A percentile compares a stretch with the other conserved stretches of the same genome.
Conservation (phyloP, 2,329 filamentous ascomycete genomes). For the Talaromyces sp. region DNA sequence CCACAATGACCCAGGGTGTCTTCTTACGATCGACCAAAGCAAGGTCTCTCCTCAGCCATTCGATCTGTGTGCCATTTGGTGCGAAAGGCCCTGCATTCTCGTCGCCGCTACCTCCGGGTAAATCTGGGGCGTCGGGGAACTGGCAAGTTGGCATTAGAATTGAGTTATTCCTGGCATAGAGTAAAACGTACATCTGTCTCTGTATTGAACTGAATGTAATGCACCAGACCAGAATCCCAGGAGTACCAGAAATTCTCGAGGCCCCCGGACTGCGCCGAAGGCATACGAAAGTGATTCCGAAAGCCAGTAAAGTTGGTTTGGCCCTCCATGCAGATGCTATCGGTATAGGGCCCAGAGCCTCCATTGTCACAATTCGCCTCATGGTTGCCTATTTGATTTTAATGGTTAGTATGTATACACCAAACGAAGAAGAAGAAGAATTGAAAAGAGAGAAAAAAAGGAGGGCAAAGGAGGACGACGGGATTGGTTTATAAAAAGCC, state of each 20-base stretch:
- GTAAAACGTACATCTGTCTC: constrained; percentile 10
- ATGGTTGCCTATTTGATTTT: constrained; percentile 5
- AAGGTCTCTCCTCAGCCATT: constrained; percentile 10
- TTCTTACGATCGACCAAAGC: constrained; percentile 9
- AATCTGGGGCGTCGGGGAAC: constrained; percentile 10
- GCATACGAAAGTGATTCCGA: constrained; percentile 27
- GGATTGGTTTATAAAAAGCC: not conserved
- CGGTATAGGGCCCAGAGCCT: constrained; percentile 21
- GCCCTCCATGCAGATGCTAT: constrained; percentile 22
- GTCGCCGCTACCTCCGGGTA: not conserved
- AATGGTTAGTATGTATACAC: not conserved
- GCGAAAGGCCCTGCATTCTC: constrained; percentile 10
- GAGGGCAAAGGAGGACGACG: too few relatives aligned
- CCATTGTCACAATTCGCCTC: constrained; percentile 17
- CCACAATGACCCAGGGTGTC: constrained; percentile 12
- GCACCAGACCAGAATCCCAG: constrained; percentile 16
- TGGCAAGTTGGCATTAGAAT: not conserved
- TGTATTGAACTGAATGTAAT: constrained; percentile 15
- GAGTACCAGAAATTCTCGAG: constrained; percentile 20
- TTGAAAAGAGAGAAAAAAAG: too few relatives aligned
- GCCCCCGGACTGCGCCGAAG: constrained; percentile 18
- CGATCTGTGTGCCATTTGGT: constrained; percentile 1
- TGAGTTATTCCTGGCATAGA: not conserved
- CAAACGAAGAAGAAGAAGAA: too few relatives aligned
- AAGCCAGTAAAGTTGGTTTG: constrained; percentile 31